Conservation (phyloP, 2,329 filamentous ascomycete genomes). For the Fusarium fujikuroi region DNA sequence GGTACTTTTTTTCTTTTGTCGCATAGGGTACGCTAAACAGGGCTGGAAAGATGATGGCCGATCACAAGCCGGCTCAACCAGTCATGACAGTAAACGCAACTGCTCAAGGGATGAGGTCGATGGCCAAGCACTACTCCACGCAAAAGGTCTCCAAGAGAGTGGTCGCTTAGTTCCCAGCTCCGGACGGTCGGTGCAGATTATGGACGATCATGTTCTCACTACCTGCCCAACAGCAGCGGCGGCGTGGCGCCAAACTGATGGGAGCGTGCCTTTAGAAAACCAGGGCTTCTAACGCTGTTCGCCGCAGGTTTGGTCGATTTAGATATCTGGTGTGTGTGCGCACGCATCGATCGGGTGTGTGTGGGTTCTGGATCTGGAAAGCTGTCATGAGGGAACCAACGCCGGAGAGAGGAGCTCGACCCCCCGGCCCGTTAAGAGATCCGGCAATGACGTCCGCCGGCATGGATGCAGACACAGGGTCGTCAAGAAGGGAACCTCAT, state of each 20-base stretch:
- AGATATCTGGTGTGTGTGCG: slow-evolving; percentile 25
- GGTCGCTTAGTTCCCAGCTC: slow-evolving; percentile 19
- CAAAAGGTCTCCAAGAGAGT: slow-evolving; percentile 16
- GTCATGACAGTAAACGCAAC: slow-evolving; percentile 5
- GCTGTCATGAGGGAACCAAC: slow-evolving; percentile 39
- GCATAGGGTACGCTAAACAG: slow-evolving; percentile 12
- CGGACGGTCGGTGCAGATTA: slow-evolving; percentile 23
- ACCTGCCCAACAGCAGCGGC: background rate
- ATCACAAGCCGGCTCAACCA: slow-evolving; percentile 24
- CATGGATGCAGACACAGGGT: slow-evolving; percentile 24
- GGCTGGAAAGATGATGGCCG: slow-evolving; percentile 21
- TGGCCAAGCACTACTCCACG: background rate
- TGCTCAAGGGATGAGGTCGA: slow-evolving; percentile 14
- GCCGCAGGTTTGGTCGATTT: slow-evolving; percentile 27
- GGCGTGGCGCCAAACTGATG: slow-evolving; percentile 20
- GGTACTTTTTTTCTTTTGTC: slow-evolving; percentile 5
- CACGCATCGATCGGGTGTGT: slow-evolving; percentile 38
- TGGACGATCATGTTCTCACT: slow-evolving; percentile 18
- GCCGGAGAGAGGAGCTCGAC: slow-evolving; percentile 29
- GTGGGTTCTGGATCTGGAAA: slow-evolving; percentile 38
- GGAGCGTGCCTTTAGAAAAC: slow-evolving; percentile 16
- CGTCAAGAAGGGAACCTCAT: slow-evolving; percentile 15
- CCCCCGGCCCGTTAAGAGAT: slow-evolving; percentile 36
- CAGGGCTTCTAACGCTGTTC: slow-evolving; percentile 21
- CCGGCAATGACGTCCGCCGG: slow-evolving; percentile 33